Evolutionary conservation across 2,329 filamentous ascomycete genomes (phyloP).

Genomic region (Neopestalotiopsis sp.): DNA sequence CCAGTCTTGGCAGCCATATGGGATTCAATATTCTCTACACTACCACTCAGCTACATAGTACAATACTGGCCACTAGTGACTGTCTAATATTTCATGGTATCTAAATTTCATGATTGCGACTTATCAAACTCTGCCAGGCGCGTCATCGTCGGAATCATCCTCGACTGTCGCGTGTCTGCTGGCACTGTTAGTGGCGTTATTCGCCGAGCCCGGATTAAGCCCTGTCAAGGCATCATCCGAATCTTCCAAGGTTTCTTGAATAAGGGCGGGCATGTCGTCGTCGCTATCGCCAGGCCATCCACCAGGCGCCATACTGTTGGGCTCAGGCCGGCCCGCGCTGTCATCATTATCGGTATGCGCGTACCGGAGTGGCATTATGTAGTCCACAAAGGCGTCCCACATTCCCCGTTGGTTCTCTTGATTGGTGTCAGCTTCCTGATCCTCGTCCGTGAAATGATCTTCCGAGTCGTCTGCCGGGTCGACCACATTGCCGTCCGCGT

Average conservation of each 20-base stretch:
- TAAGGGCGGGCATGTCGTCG: conserved; percentile 13
- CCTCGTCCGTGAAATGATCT: conserved; percentile 4
- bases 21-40: not conserved
- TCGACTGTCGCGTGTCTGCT: not conserved
- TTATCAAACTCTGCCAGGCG: not conserved
- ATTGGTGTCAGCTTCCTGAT: not conserved
- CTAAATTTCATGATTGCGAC: not conserved
- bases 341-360: not conserved
- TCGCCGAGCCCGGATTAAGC: not conserved
- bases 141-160: conserved; percentile 4
- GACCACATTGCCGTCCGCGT: conserved; percentile 17
- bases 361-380: conserved; percentile 18
- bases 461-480: conserved; percentile 17
- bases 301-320: conserved; percentile 18
- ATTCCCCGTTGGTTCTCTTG: conserved; percentile 15
- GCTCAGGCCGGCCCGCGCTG: not conserved
- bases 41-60: not conserved
- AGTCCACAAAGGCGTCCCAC: conserved; percentile 19
- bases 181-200: not conserved
- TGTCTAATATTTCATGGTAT: not conserved
- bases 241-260: conserved; percentile 7
- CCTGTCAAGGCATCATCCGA: conserved; percentile 11
- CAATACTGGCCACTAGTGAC: not conserved
- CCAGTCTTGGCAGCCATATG: conserved; percentile 3
- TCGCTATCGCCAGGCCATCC: conserved; percentile 22